phyloP scores from a whole-genome alignment of 306 rosid genomes.

The peach (Prunus persica) region DNA sequence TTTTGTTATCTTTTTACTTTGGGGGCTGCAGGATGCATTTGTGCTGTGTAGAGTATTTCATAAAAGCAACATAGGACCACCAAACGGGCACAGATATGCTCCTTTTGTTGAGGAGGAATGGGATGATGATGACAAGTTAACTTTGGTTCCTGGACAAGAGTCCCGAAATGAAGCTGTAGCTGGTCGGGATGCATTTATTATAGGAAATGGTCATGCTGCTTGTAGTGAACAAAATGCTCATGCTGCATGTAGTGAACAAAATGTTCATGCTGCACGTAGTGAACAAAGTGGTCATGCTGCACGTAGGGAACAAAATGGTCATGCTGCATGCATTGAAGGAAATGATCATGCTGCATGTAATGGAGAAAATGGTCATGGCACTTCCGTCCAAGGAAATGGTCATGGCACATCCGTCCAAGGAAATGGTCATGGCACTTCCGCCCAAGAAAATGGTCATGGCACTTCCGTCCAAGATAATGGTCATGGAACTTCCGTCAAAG shows the following conservation, averaged over 20 bases:
- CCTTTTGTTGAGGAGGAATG: constrained; percentile 94
- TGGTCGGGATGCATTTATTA: constrained; percentile 25
- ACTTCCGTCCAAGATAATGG: background rate
- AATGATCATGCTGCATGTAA: constrained; percentile 7
- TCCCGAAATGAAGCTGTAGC: constrained; percentile 30
- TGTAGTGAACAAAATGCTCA: background rate
- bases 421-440: background rate
- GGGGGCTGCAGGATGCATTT: constrained; percentile 83
- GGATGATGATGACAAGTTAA: constrained; percentile 57
- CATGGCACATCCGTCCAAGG: constrained; percentile 5
- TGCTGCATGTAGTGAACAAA: constrained; percentile 5
- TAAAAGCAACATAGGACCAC: constrained; percentile 57
- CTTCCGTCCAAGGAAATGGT: background rate
- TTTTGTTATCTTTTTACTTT: constrained; percentile 25
- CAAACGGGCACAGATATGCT: too few species aligned
- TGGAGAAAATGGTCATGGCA: background rate
- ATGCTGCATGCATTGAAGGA: background rate
- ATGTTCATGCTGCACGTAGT: constrained; percentile 5
- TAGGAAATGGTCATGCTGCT: constrained; percentile 17
- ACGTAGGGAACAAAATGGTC: background rate
- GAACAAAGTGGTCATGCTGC: background rate
- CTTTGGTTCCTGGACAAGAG: constrained; percentile 63
- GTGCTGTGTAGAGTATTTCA: constrained; percentile 98
- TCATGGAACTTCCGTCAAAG: background rate
- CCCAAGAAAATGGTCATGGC: background rate